Percentiles rank a stretch among this genome's conserved stretches.
Evolutionary conservation across 345 rosid genomes (phyloP).

Genomic region (Populus alba): DNA sequence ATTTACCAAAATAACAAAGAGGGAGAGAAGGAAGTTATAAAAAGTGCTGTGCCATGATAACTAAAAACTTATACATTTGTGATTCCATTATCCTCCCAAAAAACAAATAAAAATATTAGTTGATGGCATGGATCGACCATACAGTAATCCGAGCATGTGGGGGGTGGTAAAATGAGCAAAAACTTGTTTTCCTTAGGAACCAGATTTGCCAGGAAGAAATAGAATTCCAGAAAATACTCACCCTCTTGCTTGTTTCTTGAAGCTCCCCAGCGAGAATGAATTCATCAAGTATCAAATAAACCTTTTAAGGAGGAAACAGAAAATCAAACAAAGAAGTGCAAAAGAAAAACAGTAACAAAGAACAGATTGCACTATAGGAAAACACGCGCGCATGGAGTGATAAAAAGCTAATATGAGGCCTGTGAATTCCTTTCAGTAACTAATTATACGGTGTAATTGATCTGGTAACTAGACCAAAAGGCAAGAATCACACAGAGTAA

Average conservation of each 20-base stretch:
- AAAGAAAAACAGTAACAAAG: background rate
- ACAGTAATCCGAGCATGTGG: background rate
- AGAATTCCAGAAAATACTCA: slow-evolving; percentile 12
- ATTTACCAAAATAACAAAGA: background rate
- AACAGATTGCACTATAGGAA: background rate
- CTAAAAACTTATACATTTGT: too few species aligned
- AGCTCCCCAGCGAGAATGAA: slow-evolving; percentile 99
- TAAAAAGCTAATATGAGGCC: background rate
- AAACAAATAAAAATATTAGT: too few species aligned
- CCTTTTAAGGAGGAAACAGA: slow-evolving; percentile 35
- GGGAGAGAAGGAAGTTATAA: background rate
- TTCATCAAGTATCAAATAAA: slow-evolving; percentile 93
- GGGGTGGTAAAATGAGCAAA: background rate
- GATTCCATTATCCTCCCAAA: too few species aligned
- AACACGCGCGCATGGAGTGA: background rate
- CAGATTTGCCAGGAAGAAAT: background rate
- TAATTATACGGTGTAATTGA: background rate
- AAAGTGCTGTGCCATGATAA: background rate
- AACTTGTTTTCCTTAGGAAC: background rate
- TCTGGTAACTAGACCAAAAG: background rate
- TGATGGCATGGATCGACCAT: background rate
- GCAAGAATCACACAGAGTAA: background rate
- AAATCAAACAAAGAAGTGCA: background rate
- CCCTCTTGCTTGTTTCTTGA: slow-evolving; percentile 99
- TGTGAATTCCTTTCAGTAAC: background rate